phyloP scores from a whole-genome alignment of 75 land plant genomes.

The Cunninghamia lanceolata region DNA sequence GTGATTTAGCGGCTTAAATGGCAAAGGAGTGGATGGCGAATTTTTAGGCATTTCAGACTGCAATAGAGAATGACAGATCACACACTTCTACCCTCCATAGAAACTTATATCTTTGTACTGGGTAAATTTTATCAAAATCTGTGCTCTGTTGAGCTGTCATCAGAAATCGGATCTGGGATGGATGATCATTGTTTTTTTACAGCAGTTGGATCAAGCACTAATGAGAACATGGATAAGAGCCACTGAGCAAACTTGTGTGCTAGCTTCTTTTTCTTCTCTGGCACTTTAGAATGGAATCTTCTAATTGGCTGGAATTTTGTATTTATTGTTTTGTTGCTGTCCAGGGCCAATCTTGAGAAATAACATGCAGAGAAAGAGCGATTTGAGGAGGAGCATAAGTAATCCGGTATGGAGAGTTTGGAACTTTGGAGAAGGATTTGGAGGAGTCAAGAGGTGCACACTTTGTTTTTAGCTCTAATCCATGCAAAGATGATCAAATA shows the following conservation, averaged over 20 bases:
- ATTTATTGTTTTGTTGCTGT: slow-evolving; percentile 13
- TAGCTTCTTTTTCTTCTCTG: neutral
- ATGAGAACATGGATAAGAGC: slow-evolving; percentile 83
- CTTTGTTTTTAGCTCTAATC: slow-evolving; percentile 72
- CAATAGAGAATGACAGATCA: slow-evolving; percentile 68
- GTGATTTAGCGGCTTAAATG: neutral
- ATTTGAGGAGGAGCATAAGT: slow-evolving; percentile 59
- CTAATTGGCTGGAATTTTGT: neutral
- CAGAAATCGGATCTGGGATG: slow-evolving; percentile 80
- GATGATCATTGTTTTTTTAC: slow-evolving; percentile 56
- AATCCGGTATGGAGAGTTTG: slow-evolving; percentile 60
- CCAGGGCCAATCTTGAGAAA: slow-evolving; percentile 87
- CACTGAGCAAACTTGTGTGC: slow-evolving; percentile 31
- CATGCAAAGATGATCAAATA: slow-evolving; percentile 51
- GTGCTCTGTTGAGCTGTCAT: slow-evolving; percentile 84
- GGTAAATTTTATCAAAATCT: slow-evolving; percentile 94
- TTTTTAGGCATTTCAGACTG: slow-evolving; percentile 89
- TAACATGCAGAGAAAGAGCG: slow-evolving; percentile 73
- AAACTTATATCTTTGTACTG: slow-evolving; percentile 76
- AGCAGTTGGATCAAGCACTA: slow-evolving; percentile 78
- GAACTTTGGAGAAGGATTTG: slow-evolving; percentile 68
- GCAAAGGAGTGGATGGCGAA: slow-evolving; percentile 93
- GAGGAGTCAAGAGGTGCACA: slow-evolving; percentile 75
- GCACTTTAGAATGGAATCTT: neutral
- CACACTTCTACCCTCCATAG: slow-evolving; percentile 73